Percentiles rank a stretch among this genome's conserved stretches.
Evolutionary conservation across 306 rosid species (phyloP).

Genomic region (Corylus avellana): DNA sequence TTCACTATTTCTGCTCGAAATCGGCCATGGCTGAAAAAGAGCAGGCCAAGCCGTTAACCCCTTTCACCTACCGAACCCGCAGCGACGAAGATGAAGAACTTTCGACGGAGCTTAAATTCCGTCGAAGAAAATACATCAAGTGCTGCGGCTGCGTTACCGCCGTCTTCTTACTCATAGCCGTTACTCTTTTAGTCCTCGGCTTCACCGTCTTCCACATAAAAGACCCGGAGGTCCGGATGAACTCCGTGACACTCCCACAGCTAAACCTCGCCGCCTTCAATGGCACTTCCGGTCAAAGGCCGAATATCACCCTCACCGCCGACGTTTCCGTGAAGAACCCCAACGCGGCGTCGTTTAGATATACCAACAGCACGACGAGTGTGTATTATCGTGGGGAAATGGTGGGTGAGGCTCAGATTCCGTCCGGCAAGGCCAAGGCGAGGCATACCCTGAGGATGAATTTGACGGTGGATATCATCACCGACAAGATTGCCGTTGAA

Average conservation of each 20-base stretch:
- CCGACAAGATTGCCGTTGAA: conserved; percentile 6
- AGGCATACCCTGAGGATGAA: conserved; percentile 35
- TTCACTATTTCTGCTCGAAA: background rate
- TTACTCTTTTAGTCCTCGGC: conserved; percentile 36
- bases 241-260: conserved; percentile 1
- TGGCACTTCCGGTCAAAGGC: background rate
- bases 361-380: conserved; percentile 18
- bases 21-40: conserved; percentile 30
- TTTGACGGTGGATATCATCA: conserved; percentile 31
- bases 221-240: conserved; percentile 32
- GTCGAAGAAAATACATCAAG: conserved; percentile 21
- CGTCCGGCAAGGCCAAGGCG: conserved; percentile 41
- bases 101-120: background rate
- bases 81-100: conserved; percentile 15
- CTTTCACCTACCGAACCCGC: background rate
- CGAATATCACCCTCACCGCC: conserved; percentile 28
- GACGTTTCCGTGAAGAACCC: conserved; percentile 46
- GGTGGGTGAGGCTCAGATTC: conserved; percentile 38
- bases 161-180: conserved; percentile 38
- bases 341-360: conserved; percentile 44
- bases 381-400: conserved; percentile 18
- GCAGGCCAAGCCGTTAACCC: conserved; percentile 43
- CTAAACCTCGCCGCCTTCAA: background rate
- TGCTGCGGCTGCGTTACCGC: conserved; percentile 49
- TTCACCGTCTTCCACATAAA: conserved; percentile 49